phyloP scores from a whole-genome alignment of 208 protist species.

The Acanthamoeba lenticulata region DNA sequence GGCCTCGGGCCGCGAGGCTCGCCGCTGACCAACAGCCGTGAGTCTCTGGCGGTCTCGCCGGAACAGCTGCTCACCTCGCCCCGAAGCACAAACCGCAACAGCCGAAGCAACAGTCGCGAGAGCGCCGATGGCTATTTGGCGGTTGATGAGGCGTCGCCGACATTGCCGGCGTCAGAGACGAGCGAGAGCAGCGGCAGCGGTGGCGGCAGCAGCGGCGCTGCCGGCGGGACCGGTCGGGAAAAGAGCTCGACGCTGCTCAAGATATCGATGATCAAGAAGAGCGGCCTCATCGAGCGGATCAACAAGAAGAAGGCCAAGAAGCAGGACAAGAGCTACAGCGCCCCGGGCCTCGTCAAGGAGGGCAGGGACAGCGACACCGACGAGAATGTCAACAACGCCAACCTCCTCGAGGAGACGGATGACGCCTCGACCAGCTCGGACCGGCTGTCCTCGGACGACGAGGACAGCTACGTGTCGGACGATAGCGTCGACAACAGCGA shows the following conservation, averaged over 20 bases:
- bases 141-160: not conserved
- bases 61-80: no score
- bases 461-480: not conserved
- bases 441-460: not conserved
- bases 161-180: not conserved
- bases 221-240: not conserved
- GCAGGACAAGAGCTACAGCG: not conserved
- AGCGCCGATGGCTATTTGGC: no score
- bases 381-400: not conserved
- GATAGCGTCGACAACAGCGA: not conserved
- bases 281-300: not conserved
- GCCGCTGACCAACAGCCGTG: no score
- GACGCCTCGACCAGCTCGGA: not conserved
- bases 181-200: not conserved
- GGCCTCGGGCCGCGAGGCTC: no score
- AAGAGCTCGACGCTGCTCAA: not conserved
- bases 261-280: conserved; percentile 44
- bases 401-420: not conserved
- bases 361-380: not conserved
- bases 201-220: not conserved
- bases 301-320: conserved; percentile 16
- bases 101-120: no score
- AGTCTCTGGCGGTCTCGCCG: no score
- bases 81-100: no score
- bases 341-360: not conserved